These are phyloP conservation scores for Holtermannia corniformis DNA, from an alignment of 768 basidiomycete species.

Conservation along the genomic window DNA sequence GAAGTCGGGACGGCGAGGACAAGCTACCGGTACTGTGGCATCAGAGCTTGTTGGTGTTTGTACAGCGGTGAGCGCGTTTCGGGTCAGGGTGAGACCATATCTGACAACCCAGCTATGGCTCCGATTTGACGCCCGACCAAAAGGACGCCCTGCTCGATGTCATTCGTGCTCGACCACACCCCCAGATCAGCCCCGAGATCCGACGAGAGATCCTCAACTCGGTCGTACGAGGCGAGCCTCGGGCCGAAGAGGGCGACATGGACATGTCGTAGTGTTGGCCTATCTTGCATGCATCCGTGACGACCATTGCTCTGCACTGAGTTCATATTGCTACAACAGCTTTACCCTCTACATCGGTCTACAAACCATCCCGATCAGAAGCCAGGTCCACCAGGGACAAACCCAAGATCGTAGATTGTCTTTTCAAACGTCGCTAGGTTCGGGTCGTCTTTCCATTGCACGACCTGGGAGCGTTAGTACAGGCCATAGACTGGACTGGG, in stretches of 20 bases:
- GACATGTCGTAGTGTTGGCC: slow-evolving; percentile 20
- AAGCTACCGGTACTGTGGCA: slow-evolving; percentile 97
- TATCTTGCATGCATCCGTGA: background rate
- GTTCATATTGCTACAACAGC: too few species aligned
- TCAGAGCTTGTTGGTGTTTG: slow-evolving; percentile 87
- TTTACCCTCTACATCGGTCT: too few species aligned
- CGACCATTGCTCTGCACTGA: too few species aligned
- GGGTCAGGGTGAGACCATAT: background rate
- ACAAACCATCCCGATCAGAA: too few species aligned
- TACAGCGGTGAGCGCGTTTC: slow-evolving; percentile 58
- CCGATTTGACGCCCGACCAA: slow-evolving; percentile 90
- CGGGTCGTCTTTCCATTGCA: slow-evolving; percentile 24
- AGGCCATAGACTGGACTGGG: background rate
- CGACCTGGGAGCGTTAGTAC: too few species aligned
- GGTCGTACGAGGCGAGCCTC: slow-evolving; percentile 72
- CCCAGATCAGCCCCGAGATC: slow-evolving; percentile 80
- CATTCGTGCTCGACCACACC: slow-evolving; percentile 71
- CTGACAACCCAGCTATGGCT: slow-evolving; percentile 63
- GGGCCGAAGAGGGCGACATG: slow-evolving; percentile 51
- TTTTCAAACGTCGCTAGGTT: slow-evolving; percentile 23
- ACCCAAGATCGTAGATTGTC: slow-evolving; percentile 33
- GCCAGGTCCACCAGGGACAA: slow-evolving; percentile 29
- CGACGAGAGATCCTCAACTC: slow-evolving; percentile 80
- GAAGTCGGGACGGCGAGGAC: slow-evolving; percentile 58
- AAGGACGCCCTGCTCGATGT: slow-evolving; percentile 96